A percentile compares a stretch with the other conserved stretches of the same genome.
phyloP scores from a whole-genome alignment of 306 rosid genomes.

The Ormosia emarginata region DNA sequence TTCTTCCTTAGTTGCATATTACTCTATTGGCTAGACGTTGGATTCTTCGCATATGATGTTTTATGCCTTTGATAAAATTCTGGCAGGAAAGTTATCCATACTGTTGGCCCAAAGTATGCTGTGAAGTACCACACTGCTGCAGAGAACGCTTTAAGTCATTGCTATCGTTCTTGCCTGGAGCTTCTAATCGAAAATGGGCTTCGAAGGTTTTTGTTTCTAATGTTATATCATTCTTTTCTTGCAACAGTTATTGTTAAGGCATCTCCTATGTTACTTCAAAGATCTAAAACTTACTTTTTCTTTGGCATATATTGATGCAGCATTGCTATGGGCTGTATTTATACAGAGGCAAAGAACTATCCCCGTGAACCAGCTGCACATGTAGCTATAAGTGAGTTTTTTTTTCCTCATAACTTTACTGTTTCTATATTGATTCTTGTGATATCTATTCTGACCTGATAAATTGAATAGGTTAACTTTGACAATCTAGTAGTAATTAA shows the following conservation, averaged over 20 bases:
- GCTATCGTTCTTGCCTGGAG: constrained; percentile 97
- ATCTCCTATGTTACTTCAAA: constrained; percentile 17
- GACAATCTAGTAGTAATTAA: constrained; percentile 16
- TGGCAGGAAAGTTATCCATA: constrained; percentile 90
- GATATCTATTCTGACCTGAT: constrained; percentile 14
- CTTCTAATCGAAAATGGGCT: constrained; percentile 85
- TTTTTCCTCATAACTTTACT: constrained; percentile 19
- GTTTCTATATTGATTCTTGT: constrained; percentile 12
- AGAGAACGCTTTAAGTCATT: constrained; percentile 97
- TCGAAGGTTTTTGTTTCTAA: constrained; percentile 54
- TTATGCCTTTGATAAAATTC: constrained; percentile 23
- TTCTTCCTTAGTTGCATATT: constrained; percentile 13
- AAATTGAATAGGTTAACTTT: constrained; percentile 12
- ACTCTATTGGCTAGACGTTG: constrained; percentile 11
- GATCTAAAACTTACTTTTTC: constrained; percentile 28
- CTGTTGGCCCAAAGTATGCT: constrained; percentile 98
- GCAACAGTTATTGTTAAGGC: constrained; percentile 3
- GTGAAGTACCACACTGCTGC: constrained; percentile 98
- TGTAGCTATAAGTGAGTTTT: constrained; percentile 90
- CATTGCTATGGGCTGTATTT: constrained; percentile 93
- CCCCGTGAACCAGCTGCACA: constrained; percentile 99
- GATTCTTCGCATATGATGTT: constrained; percentile 12
- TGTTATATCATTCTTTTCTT: constrained; percentile 16
- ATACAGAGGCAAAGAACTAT: constrained; percentile 88
- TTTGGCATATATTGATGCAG: constrained; percentile 45